Conservation (phyloP, 2,329 filamentous ascomycete genomes). For the Fusarium temperatum region DNA sequence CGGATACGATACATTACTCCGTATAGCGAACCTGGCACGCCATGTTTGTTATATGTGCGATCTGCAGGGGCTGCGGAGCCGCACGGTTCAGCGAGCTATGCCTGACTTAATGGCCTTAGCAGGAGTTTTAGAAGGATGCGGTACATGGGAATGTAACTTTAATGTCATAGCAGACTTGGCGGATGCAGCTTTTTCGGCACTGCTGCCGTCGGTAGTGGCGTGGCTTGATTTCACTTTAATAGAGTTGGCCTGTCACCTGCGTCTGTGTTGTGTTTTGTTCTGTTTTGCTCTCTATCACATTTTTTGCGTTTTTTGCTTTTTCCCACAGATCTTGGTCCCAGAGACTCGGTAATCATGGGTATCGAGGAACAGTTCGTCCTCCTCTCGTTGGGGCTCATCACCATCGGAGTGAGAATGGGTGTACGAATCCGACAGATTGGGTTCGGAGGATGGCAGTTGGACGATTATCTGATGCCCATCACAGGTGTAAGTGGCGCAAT, state of each 20-base stretch:
- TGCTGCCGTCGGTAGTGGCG: background rate
- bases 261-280: background rate
- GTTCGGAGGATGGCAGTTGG: conserved; percentile 22
- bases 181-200: background rate
- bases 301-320: background rate
- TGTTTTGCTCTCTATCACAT: background rate
- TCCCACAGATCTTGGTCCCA: background rate
- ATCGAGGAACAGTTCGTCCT: conserved; percentile 35
- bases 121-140: background rate
- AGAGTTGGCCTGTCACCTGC: background rate
- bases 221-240: background rate
- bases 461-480: conserved; percentile 36
- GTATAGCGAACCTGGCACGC: background rate
- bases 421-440: conserved; percentile 32
- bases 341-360: conserved; percentile 11
- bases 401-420: conserved; percentile 22
- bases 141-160: background rate
- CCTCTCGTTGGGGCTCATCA: conserved; percentile 31
- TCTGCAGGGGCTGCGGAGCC: conserved; percentile 8
- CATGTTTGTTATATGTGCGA: background rate
- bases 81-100: background rate
- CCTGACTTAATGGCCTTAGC: background rate
- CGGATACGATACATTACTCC: background rate
- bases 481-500: conserved; percentile 29
- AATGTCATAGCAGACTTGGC: background rate